A percentile compares a stretch with the other conserved stretches of the same genome.
These are phyloP conservation scores for Aaosphaeria arxii DNA, from an alignment of 2,329 filamentous ascomycete genomes.

Conservation along the genomic window DNA sequence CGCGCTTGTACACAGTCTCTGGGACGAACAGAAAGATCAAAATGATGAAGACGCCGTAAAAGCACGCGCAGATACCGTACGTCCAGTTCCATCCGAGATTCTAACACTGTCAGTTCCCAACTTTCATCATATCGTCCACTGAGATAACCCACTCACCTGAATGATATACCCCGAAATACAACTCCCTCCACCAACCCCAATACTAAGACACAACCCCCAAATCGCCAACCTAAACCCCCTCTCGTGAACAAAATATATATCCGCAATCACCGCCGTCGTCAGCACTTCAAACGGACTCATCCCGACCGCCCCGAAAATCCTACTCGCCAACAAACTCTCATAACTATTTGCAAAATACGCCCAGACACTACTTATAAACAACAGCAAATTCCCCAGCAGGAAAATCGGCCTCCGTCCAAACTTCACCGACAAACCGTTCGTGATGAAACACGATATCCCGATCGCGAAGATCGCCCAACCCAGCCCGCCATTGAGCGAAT, in stretches of 20 bases:
- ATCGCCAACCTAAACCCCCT: constrained; percentile 77
- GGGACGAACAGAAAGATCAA: constrained; percentile 75
- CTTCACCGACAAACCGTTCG: constrained; percentile 15
- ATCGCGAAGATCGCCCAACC: constrained; percentile 21
- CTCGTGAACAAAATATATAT: constrained; percentile 84
- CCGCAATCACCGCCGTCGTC: constrained; percentile 67
- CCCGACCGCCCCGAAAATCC: constrained; percentile 18
- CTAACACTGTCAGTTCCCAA: constrained; percentile 1
- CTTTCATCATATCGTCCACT: neutral
- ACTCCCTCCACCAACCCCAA: constrained; percentile 15
- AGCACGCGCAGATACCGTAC: constrained; percentile 38
- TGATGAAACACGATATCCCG: constrained; percentile 16
- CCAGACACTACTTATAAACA: constrained; percentile 18
- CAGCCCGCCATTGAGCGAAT: constrained; percentile 12
- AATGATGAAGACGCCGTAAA: constrained; percentile 83
- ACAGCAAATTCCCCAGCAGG: constrained; percentile 14
- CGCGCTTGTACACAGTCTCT: constrained; percentile 74
- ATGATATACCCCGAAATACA: constrained; percentile 19
- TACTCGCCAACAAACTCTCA: constrained; percentile 12
- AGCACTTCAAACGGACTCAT: constrained; percentile 21
- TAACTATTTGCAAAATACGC: constrained; percentile 15
- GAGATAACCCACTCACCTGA: constrained; percentile 43
- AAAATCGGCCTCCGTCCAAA: constrained; percentile 17
- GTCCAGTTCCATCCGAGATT: constrained; percentile 74
- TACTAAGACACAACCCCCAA: constrained; percentile 15